Conservation (phyloP, 2,329 filamentous ascomycete genomes). For the Apiospora sp. region DNA sequence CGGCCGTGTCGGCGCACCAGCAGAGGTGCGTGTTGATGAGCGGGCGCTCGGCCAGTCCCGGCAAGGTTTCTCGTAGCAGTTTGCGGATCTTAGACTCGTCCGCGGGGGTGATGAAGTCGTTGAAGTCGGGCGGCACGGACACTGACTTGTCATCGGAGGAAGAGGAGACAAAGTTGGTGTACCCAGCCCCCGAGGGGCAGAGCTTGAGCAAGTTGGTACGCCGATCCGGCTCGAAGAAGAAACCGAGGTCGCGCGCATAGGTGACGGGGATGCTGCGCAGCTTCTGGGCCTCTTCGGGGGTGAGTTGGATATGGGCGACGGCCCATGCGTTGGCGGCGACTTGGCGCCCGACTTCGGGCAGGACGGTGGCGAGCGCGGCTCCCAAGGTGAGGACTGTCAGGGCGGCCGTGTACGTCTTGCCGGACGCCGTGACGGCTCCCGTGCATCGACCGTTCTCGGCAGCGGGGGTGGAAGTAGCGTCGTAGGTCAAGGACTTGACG, state of each 20-base stretch:
- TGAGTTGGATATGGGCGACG: slow-evolving; percentile 66
- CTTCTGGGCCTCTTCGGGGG: slow-evolving; percentile 58
- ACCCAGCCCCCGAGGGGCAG: slow-evolving; percentile 66
- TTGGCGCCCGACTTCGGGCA: slow-evolving; percentile 57
- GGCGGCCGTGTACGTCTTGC: slow-evolving; percentile 41
- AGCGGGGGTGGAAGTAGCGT: too few species aligned
- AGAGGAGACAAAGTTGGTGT: slow-evolving; percentile 51
- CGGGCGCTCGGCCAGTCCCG: slow-evolving; percentile 48
- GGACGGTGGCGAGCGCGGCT: slow-evolving; percentile 54
- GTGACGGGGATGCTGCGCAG: slow-evolving; percentile 67
- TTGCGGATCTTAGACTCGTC: slow-evolving; percentile 59
- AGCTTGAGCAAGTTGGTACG: slow-evolving; percentile 66
- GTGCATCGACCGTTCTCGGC: too few species aligned
- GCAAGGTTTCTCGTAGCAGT: slow-evolving; percentile 36
- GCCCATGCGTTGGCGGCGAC: slow-evolving; percentile 65
- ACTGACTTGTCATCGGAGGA: background rate
- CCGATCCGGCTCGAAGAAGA: slow-evolving; percentile 71
- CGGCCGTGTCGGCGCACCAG: slow-evolving; percentile 68
- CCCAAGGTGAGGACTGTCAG: slow-evolving; percentile 61
- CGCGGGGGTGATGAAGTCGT: slow-evolving; percentile 57
- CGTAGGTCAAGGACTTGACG: slow-evolving; percentile 52
- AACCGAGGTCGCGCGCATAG: slow-evolving; percentile 67
- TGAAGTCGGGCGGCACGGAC: slow-evolving; percentile 2
- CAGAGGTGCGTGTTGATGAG: slow-evolving; percentile 66
- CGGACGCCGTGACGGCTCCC: slow-evolving; percentile 38